Percentiles rank a stretch among this genome's conserved stretches.
These are phyloP conservation scores for Trichomonas tenax DNA, from an alignment of 208 protist genomes.

Conservation along the genomic window DNA sequence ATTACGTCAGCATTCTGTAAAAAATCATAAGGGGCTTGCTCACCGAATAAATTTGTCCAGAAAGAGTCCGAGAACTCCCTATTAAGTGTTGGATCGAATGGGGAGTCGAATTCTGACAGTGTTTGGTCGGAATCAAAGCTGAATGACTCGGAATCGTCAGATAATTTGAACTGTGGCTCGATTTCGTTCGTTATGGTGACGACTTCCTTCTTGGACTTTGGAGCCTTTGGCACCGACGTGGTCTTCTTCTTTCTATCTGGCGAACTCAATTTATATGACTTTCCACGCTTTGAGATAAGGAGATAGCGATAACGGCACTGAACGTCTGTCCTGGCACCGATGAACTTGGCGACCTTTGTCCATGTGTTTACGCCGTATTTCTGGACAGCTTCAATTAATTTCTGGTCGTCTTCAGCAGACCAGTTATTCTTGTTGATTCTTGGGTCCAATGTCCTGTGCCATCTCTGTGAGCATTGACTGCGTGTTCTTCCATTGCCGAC, in stretches of 20 bases:
- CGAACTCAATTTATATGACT: neutral
- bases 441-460: neutral
- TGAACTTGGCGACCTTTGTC: neutral
- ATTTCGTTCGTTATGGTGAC: neutral
- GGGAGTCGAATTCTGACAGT: neutral
- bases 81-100: neutral
- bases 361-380: neutral
- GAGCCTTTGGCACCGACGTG: neutral
- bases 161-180: neutral
- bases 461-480: neutral
- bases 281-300: neutral
- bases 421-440: neutral
- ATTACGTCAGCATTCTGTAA: no score
- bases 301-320: neutral
- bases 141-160: neutral
- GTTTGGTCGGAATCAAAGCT: neutral
- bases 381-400: neutral
- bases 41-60: no score
- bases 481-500: neutral
- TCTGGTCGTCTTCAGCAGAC: neutral
- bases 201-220: neutral
- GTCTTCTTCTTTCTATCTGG: neutral
- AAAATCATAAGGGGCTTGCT: no score
- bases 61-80: no score
- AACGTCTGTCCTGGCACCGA: neutral